A percentile compares a stretch with the other conserved stretches of the same genome.
Evolutionary conservation across 2,329 filamentous ascomycete genomes (phyloP).

Genomic region (Calonectria henricotiae): DNA sequence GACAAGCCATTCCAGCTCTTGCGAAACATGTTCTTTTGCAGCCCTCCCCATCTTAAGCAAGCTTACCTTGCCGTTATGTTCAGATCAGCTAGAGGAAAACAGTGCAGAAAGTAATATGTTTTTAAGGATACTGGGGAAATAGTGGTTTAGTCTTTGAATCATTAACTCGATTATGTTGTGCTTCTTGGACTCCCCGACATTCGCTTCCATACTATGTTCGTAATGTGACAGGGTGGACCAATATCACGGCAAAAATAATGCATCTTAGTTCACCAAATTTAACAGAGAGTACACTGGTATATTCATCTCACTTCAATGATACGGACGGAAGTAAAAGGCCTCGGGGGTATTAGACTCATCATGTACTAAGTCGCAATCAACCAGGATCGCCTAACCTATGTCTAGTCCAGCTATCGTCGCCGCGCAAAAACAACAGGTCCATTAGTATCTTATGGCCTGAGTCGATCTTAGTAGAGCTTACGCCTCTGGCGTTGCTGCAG

Average conservation of each 20-base stretch:
- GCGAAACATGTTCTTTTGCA: neutral
- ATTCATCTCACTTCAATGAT: neutral
- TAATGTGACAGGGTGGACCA: too few species aligned
- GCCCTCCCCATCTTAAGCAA: neutral
- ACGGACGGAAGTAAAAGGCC: neutral
- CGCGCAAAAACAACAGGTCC: neutral
- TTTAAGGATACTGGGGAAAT: neutral
- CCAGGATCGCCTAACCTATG: slow-evolving; percentile 12
- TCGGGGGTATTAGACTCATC: neutral
- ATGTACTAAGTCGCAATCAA: neutral
- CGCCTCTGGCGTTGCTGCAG: slow-evolving; percentile 14
- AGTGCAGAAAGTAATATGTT: accelerated
- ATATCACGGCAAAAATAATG: too few species aligned
- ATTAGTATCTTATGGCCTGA: neutral
- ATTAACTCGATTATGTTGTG: too few species aligned
- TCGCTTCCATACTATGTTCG: too few species aligned
- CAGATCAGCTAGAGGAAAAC: too few species aligned
- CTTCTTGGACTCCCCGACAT: too few species aligned
- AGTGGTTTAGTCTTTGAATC: too few species aligned
- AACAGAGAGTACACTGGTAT: neutral
- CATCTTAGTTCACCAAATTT: too few species aligned
- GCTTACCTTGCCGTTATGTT: neutral
- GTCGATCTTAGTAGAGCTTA: neutral
- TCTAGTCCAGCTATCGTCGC: neutral
- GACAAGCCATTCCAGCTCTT: slow-evolving; percentile 27